Evolutionary conservation across 805 yeast genomes (phyloP).

Genomic region (Schwanniomyces pseudopolymorphus): DNA sequence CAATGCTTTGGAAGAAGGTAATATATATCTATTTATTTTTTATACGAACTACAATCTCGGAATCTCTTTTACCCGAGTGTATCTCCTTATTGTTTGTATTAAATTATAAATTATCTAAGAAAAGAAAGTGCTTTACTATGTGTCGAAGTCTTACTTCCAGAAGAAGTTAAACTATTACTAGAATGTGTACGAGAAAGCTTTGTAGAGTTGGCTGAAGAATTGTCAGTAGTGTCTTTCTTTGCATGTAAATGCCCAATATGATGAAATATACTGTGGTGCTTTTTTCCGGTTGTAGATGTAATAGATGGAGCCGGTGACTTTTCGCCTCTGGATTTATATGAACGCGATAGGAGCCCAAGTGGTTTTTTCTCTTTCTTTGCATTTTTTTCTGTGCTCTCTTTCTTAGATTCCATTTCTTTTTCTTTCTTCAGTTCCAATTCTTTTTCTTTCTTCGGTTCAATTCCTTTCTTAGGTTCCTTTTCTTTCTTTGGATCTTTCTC

Average conservation of each 20-base stretch:
- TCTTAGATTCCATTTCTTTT: conserved; percentile 2
- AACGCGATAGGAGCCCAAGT: neutral
- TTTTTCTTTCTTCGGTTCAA: conserved; percentile 3
- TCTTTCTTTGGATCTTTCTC: neutral
- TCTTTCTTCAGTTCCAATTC: conserved; percentile 4
- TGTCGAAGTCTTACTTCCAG: conserved; percentile 15
- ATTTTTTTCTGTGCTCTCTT: conserved; percentile 3
- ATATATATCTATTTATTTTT: too few relatives aligned
- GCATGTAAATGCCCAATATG: conserved; percentile 11
- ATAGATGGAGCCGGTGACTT: conserved; percentile 6
- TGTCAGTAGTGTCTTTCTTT: conserved; percentile 11
- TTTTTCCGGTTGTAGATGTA: conserved; percentile 5
- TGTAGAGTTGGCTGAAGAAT: conserved; percentile 6
- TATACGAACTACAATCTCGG: too few relatives aligned
- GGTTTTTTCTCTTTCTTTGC: conserved; percentile 2
- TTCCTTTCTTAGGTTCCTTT: neutral
- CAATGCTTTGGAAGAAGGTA: too few relatives aligned
- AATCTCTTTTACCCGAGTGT: neutral
- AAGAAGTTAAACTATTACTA: conserved; percentile 16
- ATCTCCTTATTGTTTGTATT: conserved; percentile 6
- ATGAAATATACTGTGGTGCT: conserved; percentile 20
- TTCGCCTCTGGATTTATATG: neutral
- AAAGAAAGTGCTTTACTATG: neutral
- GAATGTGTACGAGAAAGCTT: conserved; percentile 14
- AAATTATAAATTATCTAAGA: neutral